phyloP scores from a whole-genome alignment of 1,284 basidiomycete species.

The Trichosporon ovoides region DNA sequence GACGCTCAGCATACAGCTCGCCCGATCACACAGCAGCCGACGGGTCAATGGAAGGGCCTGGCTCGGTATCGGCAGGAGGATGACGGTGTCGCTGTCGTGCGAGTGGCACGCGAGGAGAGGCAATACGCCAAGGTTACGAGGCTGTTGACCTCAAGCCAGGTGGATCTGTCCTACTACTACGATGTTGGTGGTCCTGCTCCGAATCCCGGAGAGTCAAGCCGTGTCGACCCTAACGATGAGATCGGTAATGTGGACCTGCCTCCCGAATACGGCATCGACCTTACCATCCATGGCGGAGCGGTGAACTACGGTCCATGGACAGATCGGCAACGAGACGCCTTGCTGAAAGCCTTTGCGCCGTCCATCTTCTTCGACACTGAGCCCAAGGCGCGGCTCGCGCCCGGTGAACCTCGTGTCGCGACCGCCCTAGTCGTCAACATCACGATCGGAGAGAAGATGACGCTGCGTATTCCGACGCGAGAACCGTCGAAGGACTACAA shows the following conservation, averaged over 20 bases:
- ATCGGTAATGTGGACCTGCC: constrained; percentile 77
- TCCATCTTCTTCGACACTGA: constrained; percentile 63
- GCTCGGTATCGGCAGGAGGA: constrained; percentile 47
- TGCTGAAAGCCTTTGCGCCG: constrained; percentile 78
- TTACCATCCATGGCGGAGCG: constrained; percentile 67
- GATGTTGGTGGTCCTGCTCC: constrained; percentile 56
- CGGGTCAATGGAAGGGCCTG: constrained; percentile 48
- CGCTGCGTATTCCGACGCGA: constrained; percentile 73
- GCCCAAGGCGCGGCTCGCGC: constrained; percentile 57
- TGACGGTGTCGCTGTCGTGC: constrained; percentile 6
- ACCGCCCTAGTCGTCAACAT: constrained; percentile 71
- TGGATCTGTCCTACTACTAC: constrained; percentile 77
- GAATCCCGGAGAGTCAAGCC: constrained; percentile 44
- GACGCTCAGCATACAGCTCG: constrained; percentile 35
- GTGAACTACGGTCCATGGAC: constrained; percentile 90
- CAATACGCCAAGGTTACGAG: constrained; percentile 85
- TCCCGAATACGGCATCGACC: constrained; percentile 88
- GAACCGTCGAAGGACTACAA: constrained; percentile 56
- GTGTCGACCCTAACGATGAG: constrained; percentile 55
- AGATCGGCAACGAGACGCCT: constrained; percentile 72
- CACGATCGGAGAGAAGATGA: constrained; percentile 69
- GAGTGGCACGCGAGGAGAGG: constrained; percentile 34
- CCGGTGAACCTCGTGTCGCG: constrained; percentile 76
- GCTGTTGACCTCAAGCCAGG: constrained; percentile 65
- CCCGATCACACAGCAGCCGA: constrained; percentile 8